Conservation (phyloP, 2,329 filamentous ascomycete species). For the Elsinoe australis region DNA sequence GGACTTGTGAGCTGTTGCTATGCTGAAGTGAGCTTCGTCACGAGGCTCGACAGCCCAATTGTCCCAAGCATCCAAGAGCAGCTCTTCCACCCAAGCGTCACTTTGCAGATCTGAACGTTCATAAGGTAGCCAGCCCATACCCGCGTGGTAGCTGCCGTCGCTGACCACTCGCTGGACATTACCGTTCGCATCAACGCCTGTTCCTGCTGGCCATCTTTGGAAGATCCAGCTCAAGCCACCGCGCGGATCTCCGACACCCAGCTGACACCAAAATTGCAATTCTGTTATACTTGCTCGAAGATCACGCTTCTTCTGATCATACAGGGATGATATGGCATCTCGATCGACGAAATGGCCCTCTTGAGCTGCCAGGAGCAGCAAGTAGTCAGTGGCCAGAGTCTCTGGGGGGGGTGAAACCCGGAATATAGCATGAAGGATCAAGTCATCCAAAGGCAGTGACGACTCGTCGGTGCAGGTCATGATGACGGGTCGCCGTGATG, state of each 20-base stretch:
- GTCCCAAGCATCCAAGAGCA: conserved; percentile 57
- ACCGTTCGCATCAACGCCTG: conserved; percentile 59
- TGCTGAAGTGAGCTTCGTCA: conserved; percentile 20
- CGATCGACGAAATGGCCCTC: conserved; percentile 77
- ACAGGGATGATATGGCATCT: conserved; percentile 60
- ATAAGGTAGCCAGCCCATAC: conserved; percentile 63
- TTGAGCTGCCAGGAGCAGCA: conserved; percentile 73
- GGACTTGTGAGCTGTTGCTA: neutral
- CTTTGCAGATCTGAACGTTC: conserved; percentile 32
- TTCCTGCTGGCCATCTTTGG: conserved; percentile 64
- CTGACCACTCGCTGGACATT: conserved; percentile 71
- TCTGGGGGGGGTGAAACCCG: conserved; percentile 61
- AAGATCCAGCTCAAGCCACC: conserved; percentile 88
- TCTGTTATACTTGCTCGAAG: conserved; percentile 75
- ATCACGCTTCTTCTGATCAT: conserved; percentile 60
- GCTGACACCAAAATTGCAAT: conserved; percentile 94
- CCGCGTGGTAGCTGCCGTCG: conserved; percentile 64
- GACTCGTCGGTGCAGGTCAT: conserved; percentile 91
- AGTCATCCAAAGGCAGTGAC: conserved; percentile 63
- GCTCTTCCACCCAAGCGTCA: conserved; percentile 47
- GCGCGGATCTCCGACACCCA: conserved; percentile 81
- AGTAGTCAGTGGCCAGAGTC: conserved; percentile 66
- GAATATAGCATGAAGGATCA: conserved; percentile 80
- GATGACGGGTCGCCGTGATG: conserved; percentile 85
- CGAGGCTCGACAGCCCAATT: conserved; percentile 51